Percentiles rank a stretch among this genome's conserved stretches.
phyloP scores from a whole-genome alignment of 768 basidiomycete species.

The Tulasnella sp. region DNA sequence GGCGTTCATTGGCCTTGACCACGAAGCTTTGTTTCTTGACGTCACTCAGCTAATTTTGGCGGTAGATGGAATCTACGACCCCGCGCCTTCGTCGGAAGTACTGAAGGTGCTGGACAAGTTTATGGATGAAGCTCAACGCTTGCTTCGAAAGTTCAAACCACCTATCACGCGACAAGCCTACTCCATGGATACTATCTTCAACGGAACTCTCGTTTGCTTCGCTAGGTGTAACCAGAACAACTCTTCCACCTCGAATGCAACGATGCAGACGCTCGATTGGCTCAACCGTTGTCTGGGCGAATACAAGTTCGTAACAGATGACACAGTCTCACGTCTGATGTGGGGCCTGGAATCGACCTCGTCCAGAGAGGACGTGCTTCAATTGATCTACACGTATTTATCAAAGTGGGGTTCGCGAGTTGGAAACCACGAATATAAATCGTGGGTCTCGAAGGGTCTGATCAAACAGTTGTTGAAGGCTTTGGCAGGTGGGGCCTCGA shows the following conservation, averaged over 20 bases:
- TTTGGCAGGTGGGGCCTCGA: too few relatives aligned
- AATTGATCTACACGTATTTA: too few relatives aligned
- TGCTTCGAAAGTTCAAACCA: background rate
- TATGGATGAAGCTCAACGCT: background rate
- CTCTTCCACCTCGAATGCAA: background rate
- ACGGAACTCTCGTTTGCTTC: background rate
- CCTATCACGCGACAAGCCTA: background rate
- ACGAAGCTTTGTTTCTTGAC: too few relatives aligned
- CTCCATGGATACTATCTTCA: background rate
- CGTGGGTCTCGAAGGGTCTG: too few relatives aligned
- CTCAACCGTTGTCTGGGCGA: background rate
- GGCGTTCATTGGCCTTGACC: background rate
- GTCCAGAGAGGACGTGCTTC: too few relatives aligned
- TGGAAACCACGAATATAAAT: too few relatives aligned
- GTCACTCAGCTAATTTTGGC: too few relatives aligned
- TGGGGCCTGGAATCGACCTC: too few relatives aligned
- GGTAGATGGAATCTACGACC: background rate
- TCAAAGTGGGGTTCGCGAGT: too few relatives aligned
- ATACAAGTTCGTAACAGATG: background rate
- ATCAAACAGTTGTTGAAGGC: too few relatives aligned
- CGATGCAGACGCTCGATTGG: background rate
- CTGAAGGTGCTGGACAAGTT: background rate
- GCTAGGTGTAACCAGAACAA: background rate
- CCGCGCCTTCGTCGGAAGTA: background rate
- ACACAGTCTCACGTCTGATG: too few relatives aligned